Evolutionary conservation across 2,329 filamentous ascomycete species (phyloP).

Genomic region (Fusarium gaditjirri): DNA sequence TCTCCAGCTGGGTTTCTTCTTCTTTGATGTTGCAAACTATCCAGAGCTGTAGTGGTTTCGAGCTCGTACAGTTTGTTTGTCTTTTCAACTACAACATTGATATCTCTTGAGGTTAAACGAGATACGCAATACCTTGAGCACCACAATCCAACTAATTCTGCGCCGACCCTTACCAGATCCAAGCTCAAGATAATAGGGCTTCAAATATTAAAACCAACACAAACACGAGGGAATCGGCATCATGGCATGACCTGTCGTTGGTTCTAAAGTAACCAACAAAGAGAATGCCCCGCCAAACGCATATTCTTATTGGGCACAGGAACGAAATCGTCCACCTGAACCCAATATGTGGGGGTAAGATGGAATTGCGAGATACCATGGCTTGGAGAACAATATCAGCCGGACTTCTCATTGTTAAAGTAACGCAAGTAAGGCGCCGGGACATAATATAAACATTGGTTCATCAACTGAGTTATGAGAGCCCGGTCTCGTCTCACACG

Average conservation of each 20-base stretch:
- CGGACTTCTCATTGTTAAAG: constrained; percentile 28
- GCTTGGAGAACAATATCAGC: constrained; percentile 46
- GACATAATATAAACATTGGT: constrained; percentile 13
- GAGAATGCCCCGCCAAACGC: constrained; percentile 35
- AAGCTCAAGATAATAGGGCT: not conserved
- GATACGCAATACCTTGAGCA: too few relatives aligned
- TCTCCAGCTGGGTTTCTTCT: not conserved
- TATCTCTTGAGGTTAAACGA: not conserved
- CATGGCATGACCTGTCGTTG: constrained; percentile 26
- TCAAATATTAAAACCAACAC: not conserved
- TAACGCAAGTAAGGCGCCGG: constrained; percentile 34
- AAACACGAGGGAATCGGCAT: not conserved
- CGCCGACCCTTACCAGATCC: not conserved
- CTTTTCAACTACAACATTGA: not conserved
- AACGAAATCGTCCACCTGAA: constrained; percentile 24
- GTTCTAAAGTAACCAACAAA: constrained; percentile 37
- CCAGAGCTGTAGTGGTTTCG: not conserved
- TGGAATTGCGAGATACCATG: constrained; percentile 33
- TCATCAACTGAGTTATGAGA: constrained; percentile 46
- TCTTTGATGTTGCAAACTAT: not conserved
- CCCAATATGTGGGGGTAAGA: constrained; percentile 40
- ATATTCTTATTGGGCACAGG: constrained; percentile 25
- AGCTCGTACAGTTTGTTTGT: not conserved
- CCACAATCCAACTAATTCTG: not conserved
- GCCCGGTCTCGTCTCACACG: constrained; percentile 43